Base-by-base conservation (phyloP, 208 protist genomes). In the Crithidia bombi region DNA sequence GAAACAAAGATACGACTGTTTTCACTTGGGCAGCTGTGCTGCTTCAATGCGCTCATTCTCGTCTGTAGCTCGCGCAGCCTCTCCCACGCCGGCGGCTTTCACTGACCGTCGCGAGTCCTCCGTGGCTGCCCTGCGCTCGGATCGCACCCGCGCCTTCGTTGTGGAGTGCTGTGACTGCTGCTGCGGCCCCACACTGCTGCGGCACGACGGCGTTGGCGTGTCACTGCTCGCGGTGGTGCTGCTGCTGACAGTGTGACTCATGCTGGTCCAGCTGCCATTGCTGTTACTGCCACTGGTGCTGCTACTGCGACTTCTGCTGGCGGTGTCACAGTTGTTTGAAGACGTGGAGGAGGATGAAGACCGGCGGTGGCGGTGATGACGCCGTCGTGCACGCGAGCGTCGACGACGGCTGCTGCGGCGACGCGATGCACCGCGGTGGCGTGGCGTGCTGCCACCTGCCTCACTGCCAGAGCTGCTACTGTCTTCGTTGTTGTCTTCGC, bases 161-260 rank as follows among this genome's bases (percentile, higher is more conserved):
- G 43, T 33, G 10, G 33, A 12, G 10, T 58, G 28, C 52, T 14
- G 26, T 15, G 19, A 7, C 23, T 39, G 9, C 30, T 25, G 35
- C 5, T 61, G 30, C 36, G 30, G 1, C 6, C n/a, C 2, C 1
- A 25, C 36, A 41, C 52, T 61, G 41, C 52, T 47, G 43, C 50
- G 33, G 0, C 25, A 39, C 26, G 49, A 46, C 26, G 35, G 64
- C 11, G 39, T 54, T 6, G 55, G 33, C 7, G 54, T 25, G 35
- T 39, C 14, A 26, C 66, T 72, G 66, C 57, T 35, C 1, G 38
- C 55, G 5, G 56, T 64, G 4, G 66, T 72, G 36, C 55, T 72
- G 66, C 66, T 72, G 46, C 66, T 72, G 3, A 72, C 66, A 9
- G 55, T 72, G 47, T 64, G 52, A n/a, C 51, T 69, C 11, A 10